Base-by-base conservation (phyloP, 345 rosid genomes). In the Heritiera fomes region DNA sequence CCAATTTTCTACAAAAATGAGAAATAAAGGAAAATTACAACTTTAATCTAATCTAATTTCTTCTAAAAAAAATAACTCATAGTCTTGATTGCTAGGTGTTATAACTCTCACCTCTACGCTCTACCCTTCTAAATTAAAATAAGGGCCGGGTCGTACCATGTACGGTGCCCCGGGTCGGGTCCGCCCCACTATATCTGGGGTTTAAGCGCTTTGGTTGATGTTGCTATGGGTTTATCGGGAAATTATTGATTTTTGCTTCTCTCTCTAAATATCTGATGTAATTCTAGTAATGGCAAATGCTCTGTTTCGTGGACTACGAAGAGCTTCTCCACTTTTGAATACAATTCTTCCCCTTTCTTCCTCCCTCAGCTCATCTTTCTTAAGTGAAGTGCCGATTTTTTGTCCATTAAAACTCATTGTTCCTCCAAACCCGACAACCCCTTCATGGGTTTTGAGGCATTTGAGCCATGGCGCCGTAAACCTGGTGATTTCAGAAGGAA, bases 401-500 rank as follows among this genome's bases (percentile, higher is more conserved):
- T 47, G 82, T 63, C 74, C 80, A 11, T 53, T 52, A 2, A 77
- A 78, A 34, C 75, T 67, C 71, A 62, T 71, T 11, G 17, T 49
- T 80, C 79, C 79, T 1, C 64, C 56, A 20, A 82, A 79, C 63
- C 66, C 70, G 3, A 40, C 17, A 38, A 78, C 78, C 63, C 71
- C 85, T 65, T 85, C 79, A 0, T 86, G 89, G 84, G 41, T 61
- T 8, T 86, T 45, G 45, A 86, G 95, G 84, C 80, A 80, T 58
- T 86, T 80, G 59, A 91, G 93, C 75, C 88, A 89, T 62, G 98
- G 98, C 34, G 79, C 84, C 0, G 92, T 96, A 77, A 91, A 83
- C 77, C 77, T 96, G 61, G 98, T 96, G 83, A 89, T 94, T 79
- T 90, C 95, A 14, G 76, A 92, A 66, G 99, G 99, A 77, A 92